A percentile compares a stretch with the other conserved stretches of the same genome.
phyloP scores from a whole-genome alignment of 495 filamentous ascomycete species.

The Aspergillus bridgeri region DNA sequence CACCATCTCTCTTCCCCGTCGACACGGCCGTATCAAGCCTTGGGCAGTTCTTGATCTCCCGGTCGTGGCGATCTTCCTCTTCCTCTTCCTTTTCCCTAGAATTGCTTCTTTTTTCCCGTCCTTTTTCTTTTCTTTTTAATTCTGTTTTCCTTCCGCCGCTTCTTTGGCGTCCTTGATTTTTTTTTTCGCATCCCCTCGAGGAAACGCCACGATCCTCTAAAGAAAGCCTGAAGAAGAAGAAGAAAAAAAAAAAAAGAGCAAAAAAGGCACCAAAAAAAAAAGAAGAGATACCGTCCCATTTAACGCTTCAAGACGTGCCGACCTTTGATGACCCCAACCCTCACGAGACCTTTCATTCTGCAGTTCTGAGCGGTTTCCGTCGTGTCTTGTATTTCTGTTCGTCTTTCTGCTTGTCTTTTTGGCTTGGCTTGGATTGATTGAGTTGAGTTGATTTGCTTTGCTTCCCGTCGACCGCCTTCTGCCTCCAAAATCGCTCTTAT shows the following conservation, averaged over 20 bases:
- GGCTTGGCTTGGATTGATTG: conserved; percentile 13
- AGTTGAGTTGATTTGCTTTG: too few species aligned
- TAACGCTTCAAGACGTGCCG: conserved; percentile 28
- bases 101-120: not conserved
- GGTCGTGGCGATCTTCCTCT: conserved; percentile 18
- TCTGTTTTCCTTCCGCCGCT: conserved; percentile 15
- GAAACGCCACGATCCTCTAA: conserved; percentile 13
- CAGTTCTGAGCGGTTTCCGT: conserved; percentile 19
- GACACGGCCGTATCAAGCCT: not conserved
- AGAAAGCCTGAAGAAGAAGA: too few species aligned
- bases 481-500: conserved; percentile 8
- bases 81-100: conserved; percentile 1
- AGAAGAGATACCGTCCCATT: conserved; percentile 6
- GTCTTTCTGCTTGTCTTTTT: conserved; percentile 14
- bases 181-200: conserved; percentile 14
- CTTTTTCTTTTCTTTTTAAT: conserved; percentile 10
- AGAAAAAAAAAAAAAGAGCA: conserved; percentile 10
- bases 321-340: conserved; percentile 25
- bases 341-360: conserved; percentile 23
- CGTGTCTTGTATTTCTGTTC: conserved; percentile 17
- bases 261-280: conserved; percentile 24
- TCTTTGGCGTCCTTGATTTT: conserved; percentile 6
- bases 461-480: conserved; percentile 19
- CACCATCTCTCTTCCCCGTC: conserved; percentile 5
- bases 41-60: conserved; percentile 9